Percentiles rank a stretch among this genome's conserved stretches.
phyloP scores from a whole-genome alignment of 768 basidiomycete genomes.

The Lenzites betulinus region DNA sequence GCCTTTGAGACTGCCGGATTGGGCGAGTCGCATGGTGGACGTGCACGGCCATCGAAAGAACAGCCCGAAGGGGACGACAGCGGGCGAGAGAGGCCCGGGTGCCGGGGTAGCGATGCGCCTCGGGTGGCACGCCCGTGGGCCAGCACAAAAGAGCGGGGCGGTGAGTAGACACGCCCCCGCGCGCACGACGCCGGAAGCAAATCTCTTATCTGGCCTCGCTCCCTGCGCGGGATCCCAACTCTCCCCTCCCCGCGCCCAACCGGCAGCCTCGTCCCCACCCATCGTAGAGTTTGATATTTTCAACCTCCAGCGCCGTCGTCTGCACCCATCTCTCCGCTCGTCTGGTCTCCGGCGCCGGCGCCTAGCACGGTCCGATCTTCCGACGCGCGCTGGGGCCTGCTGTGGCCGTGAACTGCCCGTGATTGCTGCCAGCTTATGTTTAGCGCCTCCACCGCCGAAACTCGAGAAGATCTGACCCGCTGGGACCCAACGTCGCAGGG shows the following conservation, averaged over 20 bases:
- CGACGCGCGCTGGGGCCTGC: not conserved
- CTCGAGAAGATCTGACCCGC: too few species aligned
- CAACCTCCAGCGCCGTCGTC: not conserved
- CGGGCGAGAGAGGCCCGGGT: conserved; percentile 7
- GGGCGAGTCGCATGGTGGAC: conserved; percentile 13
- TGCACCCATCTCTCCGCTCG: not conserved
- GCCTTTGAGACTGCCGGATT: conserved; percentile 32
- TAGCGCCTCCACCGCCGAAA: too few species aligned
- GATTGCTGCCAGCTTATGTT: too few species aligned
- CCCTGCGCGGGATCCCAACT: conserved; percentile 23
- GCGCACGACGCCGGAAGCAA: conserved; percentile 29
- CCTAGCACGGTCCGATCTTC: not conserved
- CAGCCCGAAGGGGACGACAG: conserved; percentile 23
- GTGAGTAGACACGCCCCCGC: conserved; percentile 22
- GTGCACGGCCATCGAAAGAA: conserved; percentile 20
- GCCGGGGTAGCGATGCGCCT: conserved; percentile 3
- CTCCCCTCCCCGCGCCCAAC: conserved; percentile 4
- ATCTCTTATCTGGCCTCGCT: conserved; percentile 7
- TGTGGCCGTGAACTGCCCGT: too few species aligned
- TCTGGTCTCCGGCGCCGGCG: not conserved
- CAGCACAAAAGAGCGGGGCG: conserved; percentile 12
- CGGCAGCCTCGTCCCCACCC: conserved; percentile 21
- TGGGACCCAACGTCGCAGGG: too few species aligned
- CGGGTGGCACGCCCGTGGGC: not conserved
- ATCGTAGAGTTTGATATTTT: conserved; percentile 16